Conservation (phyloP, 1,139 yeast genomes). For the Sugiyamaella castrensis region DNA sequence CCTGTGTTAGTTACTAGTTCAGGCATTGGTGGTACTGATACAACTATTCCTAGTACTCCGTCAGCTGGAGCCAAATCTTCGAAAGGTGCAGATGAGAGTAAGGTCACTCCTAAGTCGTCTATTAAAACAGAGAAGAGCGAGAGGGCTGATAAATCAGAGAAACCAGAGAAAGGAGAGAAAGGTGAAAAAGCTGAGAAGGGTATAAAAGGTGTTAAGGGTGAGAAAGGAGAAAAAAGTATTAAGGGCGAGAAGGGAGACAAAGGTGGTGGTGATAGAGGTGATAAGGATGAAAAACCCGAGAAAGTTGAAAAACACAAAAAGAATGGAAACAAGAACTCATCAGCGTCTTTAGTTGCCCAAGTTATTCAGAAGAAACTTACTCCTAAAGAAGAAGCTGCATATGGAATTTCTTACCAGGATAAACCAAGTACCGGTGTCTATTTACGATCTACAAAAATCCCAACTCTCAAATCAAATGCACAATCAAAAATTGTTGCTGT, state of each 20-base stretch:
- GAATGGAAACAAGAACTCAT: slow-evolving; percentile 20
- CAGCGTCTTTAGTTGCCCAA: slow-evolving; percentile 37
- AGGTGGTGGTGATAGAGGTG: slow-evolving; percentile 1
- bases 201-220: neutral
- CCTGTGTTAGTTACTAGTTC: slow-evolving; percentile 11
- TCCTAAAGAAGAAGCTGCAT: slow-evolving; percentile 77
- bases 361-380: slow-evolving; percentile 57
- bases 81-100: neutral
- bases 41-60: slow-evolving; percentile 51
- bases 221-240: neutral
- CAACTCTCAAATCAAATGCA: slow-evolving; percentile 63
- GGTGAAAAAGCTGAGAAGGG: slow-evolving; percentile 1
- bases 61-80: slow-evolving; percentile 26
- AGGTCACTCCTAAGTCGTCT: neutral
- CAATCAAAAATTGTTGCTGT: slow-evolving; percentile 73
- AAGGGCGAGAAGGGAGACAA: neutral
- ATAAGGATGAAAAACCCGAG: slow-evolving; percentile 6
- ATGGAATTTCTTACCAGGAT: slow-evolving; percentile 84
- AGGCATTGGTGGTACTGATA: slow-evolving; percentile 37
- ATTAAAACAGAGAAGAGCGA: neutral
- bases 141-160: slow-evolving; percentile 32
- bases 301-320: slow-evolving; percentile 16
- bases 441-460: slow-evolving; percentile 66
- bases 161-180: neutral
- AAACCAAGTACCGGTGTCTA: slow-evolving; percentile 73